Evolutionary conservation across 345 rosid species (phyloP).

Genomic region (Salix udensis): DNA sequence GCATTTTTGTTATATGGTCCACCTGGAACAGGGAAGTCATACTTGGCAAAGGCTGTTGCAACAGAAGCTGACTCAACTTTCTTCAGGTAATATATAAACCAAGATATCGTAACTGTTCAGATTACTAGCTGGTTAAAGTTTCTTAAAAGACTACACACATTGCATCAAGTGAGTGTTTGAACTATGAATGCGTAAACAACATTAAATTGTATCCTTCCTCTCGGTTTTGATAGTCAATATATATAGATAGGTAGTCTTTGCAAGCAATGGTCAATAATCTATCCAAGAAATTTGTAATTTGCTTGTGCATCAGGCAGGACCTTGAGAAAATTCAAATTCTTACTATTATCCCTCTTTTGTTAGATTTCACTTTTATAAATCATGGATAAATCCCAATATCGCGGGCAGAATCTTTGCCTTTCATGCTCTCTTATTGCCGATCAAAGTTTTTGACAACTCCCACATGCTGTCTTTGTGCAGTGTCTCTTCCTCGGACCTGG

Average conservation of each 20-base stretch:
- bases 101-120: neutral
- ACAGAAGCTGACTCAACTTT: constrained; percentile 92
- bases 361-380: neutral
- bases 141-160: neutral
- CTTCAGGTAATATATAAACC: constrained; percentile 57
- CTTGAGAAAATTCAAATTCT: neutral
- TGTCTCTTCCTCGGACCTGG: constrained; percentile 89
- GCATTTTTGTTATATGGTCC: constrained; percentile 86
- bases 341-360: neutral
- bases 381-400: neutral
- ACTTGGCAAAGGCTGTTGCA: constrained; percentile 89
- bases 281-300: neutral
- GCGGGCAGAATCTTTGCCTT: neutral
- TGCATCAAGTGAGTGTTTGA: neutral
- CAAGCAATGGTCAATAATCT: neutral
- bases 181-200: neutral
- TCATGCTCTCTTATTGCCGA: neutral
- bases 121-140: too few relatives aligned
- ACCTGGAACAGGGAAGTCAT: constrained; percentile 92
- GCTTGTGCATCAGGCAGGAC: neutral
- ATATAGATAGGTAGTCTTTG: neutral
- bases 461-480: constrained; percentile 24
- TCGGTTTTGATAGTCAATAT: neutral
- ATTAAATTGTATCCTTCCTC: neutral
- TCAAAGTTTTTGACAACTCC: neutral